These are phyloP conservation scores for Dioscorea cayenensis DNA, from an alignment of 116 monocot genomes.

Conservation along the genomic window DNA sequence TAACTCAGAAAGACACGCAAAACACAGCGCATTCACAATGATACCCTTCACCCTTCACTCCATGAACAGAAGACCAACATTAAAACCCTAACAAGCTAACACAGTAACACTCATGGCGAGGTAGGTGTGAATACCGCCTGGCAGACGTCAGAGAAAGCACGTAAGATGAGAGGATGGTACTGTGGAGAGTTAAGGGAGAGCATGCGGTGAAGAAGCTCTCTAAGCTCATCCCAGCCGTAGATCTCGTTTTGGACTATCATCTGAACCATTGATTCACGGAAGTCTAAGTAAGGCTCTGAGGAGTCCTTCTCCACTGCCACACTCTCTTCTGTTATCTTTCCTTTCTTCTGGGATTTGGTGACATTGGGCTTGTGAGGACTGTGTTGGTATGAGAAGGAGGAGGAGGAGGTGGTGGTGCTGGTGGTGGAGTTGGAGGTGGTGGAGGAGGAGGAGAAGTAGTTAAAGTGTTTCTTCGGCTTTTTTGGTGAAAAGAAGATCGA, in stretches of 20 bases:
- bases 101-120: not conserved
- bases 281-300: conserved; percentile 43
- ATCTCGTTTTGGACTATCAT: conserved; percentile 60
- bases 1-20: not conserved
- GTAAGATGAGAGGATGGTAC: conserved; percentile 42
- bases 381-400: not conserved
- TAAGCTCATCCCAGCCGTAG: conserved; percentile 29
- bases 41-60: not conserved
- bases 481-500: conserved; percentile 12
- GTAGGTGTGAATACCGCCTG: conserved; percentile 19
- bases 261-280: conserved; percentile 50
- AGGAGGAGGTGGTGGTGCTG: conserved; percentile 3
- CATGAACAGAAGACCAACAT: not conserved
- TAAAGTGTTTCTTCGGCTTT: not conserved
- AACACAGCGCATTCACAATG: not conserved
- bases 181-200: conserved; percentile 39
- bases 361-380: no score
- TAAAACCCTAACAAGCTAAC: not conserved
- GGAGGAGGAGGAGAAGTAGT: conserved; percentile 1
- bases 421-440: not conserved
- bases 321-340: conserved; percentile 23
- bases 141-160: conserved; percentile 46
- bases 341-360: not conserved
- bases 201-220: conserved; percentile 35
- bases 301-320: conserved; percentile 62